Conservation (phyloP, 2,329 filamentous ascomycete genomes). For the Paraconiothyrium sp. region DNA sequence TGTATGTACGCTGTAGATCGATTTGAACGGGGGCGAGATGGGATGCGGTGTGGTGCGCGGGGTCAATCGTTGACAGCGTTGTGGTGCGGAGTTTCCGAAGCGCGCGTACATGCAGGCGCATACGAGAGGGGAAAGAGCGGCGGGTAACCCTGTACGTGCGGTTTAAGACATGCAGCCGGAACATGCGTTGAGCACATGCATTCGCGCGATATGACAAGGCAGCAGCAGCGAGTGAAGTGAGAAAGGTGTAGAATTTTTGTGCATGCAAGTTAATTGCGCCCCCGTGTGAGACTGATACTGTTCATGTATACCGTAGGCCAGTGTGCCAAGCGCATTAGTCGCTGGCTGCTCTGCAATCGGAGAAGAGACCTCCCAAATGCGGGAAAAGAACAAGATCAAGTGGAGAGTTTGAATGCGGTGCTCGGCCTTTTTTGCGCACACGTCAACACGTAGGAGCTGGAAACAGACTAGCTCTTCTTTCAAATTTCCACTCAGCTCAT, state of each 20-base stretch:
- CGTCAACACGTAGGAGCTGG: no score
- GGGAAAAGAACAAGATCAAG: background rate
- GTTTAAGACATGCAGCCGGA: no score
- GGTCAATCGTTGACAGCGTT: no score
- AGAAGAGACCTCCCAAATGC: background rate
- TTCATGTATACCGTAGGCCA: background rate
- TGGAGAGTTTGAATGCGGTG: conserved; percentile 6
- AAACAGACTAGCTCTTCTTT: conserved; percentile 4
- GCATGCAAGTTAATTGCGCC: background rate
- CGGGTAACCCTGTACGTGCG: background rate
- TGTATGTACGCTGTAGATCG: background rate
- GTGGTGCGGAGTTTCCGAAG: background rate
- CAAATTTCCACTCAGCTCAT: background rate
- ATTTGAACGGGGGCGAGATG: background rate
- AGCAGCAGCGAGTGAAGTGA: background rate
- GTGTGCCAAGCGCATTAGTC: background rate
- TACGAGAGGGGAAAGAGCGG: background rate
- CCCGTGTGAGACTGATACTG: background rate
- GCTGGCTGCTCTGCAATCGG: background rate
- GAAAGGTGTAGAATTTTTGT: background rate
- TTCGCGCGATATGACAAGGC: background rate
- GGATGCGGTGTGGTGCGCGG: background rate
- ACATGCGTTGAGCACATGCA: background rate
- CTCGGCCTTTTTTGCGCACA: background rate
- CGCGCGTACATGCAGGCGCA: background rate